A percentile compares a stretch with the other conserved stretches of the same genome.
These are phyloP conservation scores for Penicillium sp. DNA, from an alignment of 2,329 filamentous ascomycete genomes.

Conservation along the genomic window DNA sequence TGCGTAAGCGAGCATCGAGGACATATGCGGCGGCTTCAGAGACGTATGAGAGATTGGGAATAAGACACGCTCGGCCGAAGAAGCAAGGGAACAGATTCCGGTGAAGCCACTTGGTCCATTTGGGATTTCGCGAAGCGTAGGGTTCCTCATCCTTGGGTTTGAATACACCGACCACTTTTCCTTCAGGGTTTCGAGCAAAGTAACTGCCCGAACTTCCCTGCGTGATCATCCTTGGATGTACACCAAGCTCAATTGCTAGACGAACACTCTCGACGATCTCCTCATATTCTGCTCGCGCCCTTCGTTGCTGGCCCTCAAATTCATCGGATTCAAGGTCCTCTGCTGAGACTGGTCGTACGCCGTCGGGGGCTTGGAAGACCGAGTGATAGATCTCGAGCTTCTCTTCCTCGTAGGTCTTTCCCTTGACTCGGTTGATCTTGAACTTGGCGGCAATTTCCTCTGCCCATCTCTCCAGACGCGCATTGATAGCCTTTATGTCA, in stretches of 20 bases:
- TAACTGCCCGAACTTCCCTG: constrained; percentile 98
- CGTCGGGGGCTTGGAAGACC: constrained; percentile 91
- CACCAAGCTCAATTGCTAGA: constrained; percentile 80
- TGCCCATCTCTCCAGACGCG: constrained; percentile 90
- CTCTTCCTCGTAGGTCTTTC: constrained; percentile 74
- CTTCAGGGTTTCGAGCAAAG: constrained; percentile 87
- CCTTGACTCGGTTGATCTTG: constrained; percentile 77
- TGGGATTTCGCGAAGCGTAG: constrained; percentile 93
- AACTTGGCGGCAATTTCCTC: constrained; percentile 98
- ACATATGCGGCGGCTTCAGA: constrained; percentile 97
- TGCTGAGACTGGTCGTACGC: constrained; percentile 74
- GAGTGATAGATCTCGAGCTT: constrained; percentile 94
- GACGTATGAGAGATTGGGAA: constrained; percentile 96
- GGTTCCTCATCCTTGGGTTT: constrained; percentile 99
- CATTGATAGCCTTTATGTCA: constrained; percentile 97
- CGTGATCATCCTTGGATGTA: constrained; percentile 93
- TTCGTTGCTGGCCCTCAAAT: constrained; percentile 58
- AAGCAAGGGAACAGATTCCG: constrained; percentile 96
- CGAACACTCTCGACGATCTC: constrained; percentile 86
- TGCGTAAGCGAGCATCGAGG: constrained; percentile 83
- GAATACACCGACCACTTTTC: constrained; percentile 95
- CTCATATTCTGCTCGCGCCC: constrained; percentile 81
- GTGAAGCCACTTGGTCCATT: constrained; percentile 99
- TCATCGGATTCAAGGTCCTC: constrained; percentile 65
- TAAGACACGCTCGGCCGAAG: constrained; percentile 91